phyloP scores from a whole-genome alignment of 2,329 filamentous ascomycete genomes.

The Didymella sp. region DNA sequence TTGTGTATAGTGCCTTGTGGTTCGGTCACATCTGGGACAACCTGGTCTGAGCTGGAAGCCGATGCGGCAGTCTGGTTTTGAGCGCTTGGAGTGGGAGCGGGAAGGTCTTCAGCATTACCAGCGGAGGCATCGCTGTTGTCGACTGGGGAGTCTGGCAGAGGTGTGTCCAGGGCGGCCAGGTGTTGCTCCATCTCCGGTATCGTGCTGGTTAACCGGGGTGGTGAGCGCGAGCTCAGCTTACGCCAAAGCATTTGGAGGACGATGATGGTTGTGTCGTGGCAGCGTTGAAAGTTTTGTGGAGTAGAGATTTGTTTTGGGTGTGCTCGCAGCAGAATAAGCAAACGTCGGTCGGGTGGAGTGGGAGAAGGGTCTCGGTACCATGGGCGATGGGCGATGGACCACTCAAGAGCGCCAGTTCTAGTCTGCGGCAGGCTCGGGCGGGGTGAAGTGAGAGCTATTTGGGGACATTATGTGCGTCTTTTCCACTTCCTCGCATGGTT shows the following conservation, averaged over 20 bases:
- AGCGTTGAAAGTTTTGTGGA: background rate
- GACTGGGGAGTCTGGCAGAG: background rate
- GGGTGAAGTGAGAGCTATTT: slow-evolving; percentile 5
- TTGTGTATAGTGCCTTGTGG: background rate
- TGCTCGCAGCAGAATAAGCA: background rate
- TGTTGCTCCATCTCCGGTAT: slow-evolving; percentile 4
- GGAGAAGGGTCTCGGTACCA: slow-evolving; percentile 10
- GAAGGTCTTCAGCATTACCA: background rate
- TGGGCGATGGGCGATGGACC: background rate
- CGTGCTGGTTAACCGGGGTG: background rate
- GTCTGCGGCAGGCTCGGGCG: background rate
- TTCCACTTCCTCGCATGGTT: background rate
- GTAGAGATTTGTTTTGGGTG: background rate
- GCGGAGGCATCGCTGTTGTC: background rate
- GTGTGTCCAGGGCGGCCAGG: background rate
- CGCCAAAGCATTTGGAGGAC: slow-evolving; percentile 7
- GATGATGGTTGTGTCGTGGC: background rate
- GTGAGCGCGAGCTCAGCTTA: slow-evolving; percentile 4
- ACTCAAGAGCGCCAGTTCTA: background rate
- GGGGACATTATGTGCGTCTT: background rate
- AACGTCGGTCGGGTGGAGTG: background rate
- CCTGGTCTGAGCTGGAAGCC: background rate
- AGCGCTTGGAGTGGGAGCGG: background rate
- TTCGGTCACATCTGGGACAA: background rate
- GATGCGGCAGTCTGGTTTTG: background rate